Percentiles rank a stretch among this genome's conserved stretches.
phyloP scores from a whole-genome alignment of 1,284 basidiomycete species.

The Ustilago bromivora region DNA sequence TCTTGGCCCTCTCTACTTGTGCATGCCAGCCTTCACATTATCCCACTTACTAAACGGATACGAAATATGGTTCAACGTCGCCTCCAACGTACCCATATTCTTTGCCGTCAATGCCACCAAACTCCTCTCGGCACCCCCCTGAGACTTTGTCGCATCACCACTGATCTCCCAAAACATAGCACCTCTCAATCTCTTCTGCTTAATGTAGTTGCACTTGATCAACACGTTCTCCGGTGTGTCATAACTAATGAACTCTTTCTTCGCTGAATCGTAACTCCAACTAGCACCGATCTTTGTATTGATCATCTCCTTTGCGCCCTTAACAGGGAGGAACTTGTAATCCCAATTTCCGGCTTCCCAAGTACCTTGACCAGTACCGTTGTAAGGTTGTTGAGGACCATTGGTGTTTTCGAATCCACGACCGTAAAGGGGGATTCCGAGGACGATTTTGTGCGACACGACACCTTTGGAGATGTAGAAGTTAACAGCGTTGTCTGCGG shows the following conservation, averaged over 20 bases:
- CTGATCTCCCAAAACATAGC: slow-evolving; percentile 77
- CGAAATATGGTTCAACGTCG: slow-evolving; percentile 78
- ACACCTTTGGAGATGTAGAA: slow-evolving; percentile 80
- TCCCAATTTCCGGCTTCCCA: slow-evolving; percentile 74
- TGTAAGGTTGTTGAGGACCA: slow-evolving; percentile 81
- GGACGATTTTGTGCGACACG: slow-evolving; percentile 78
- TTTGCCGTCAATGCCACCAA: slow-evolving; percentile 40
- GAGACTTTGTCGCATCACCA: slow-evolving; percentile 63
- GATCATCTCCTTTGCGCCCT: slow-evolving; percentile 77
- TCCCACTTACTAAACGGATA: slow-evolving; percentile 72
- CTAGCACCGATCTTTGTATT: slow-evolving; percentile 79
- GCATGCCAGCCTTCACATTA: slow-evolving; percentile 62
- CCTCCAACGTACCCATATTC: slow-evolving; percentile 68
- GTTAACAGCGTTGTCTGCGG: slow-evolving; percentile 79
- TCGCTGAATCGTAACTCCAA: slow-evolving; percentile 79
- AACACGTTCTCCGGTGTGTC: slow-evolving; percentile 78
- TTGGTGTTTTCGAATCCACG: slow-evolving; percentile 82
- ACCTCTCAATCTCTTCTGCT: slow-evolving; percentile 78
- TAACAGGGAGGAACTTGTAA: slow-evolving; percentile 81
- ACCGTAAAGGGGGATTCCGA: slow-evolving; percentile 76
- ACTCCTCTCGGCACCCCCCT: slow-evolving; percentile 50
- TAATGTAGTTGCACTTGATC: slow-evolving; percentile 82
- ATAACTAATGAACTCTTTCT: slow-evolving; percentile 82
- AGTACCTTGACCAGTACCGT: slow-evolving; percentile 81
- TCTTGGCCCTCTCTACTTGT: background rate